Evolutionary conservation across 192 early-diverging fungal species (phyloP), one percentile per base, ranked within the genome.

Genomic region (Linnemannia zychae): DNA sequence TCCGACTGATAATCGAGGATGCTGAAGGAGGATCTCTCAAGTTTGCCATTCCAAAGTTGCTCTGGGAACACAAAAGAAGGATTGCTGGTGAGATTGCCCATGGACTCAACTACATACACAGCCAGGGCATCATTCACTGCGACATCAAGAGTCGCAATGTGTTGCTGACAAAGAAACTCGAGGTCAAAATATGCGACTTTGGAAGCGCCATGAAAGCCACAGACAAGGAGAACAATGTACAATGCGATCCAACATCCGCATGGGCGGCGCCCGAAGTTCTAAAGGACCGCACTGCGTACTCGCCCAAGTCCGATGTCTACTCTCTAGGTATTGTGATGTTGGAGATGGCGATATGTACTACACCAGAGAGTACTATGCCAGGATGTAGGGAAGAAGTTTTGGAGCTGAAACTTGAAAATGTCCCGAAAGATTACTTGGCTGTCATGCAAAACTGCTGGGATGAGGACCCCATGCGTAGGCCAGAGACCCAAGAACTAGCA

Each of bases 321-420:
- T 76, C 81, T 13, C 57, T 78, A 11, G 53, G 68, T n/a, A 37
- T 81, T 17, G 66, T 81, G 4, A 67, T 81, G 73, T 36, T 47
- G n/a, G 73, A 81, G 63, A 34, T 81, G 38, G 37, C 28, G 24
- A 46, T 67, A 11, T 28, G 46, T 24, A 12, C 0, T 0, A 15
- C 24, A 12, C 33, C 65, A 53, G 28, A 13, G 20, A 44, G 6
- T 47, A 20, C 50, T 20, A 52, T 22, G 0, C 20, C 0, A 52
- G 18, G 13, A 11, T 9, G 13, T 13, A 18, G 48, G 13, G 48
- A 12, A 12, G 7, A 67, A 52, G n/a, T 38, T 18, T 36, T 38
- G 66, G 49, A 50, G 75, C 12, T 16, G 44, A 76, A 34, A 36
- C 75, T 37, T 1, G 22, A 77, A 0, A n/a, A 69, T 22, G 66